These are phyloP conservation scores for Phyllosticta citriasiana DNA, from an alignment of 2,329 filamentous ascomycete genomes.

Conservation along the genomic window DNA sequence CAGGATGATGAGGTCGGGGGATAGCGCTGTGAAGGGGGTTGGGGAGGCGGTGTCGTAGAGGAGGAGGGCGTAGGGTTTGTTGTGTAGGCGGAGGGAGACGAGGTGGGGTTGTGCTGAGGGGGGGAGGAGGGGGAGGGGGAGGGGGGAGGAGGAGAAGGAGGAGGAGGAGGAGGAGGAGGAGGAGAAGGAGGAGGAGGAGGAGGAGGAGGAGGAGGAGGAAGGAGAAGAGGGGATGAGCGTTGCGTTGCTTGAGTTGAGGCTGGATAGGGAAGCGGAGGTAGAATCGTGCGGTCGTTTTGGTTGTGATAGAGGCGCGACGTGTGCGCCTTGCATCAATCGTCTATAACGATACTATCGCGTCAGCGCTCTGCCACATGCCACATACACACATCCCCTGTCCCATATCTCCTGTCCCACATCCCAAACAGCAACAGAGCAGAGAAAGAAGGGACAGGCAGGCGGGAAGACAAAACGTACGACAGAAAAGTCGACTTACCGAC, in stretches of 20 bases:
- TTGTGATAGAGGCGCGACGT: too few relatives aligned
- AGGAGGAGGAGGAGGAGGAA: slow-evolving; percentile 19
- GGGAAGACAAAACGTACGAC: slow-evolving; percentile 38
- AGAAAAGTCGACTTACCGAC: slow-evolving; percentile 55
- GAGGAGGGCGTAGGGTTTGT: slow-evolving; percentile 44
- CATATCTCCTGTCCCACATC: too few relatives aligned
- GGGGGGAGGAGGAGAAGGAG: slow-evolving; percentile 22
- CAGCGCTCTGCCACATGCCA: too few relatives aligned
- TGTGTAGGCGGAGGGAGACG: slow-evolving; percentile 49
- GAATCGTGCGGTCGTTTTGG: slow-evolving; percentile 16
- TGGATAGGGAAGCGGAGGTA: slow-evolving; percentile 11
- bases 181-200: too few relatives aligned
- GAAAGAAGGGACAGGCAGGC: not conserved
- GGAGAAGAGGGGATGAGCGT: slow-evolving; percentile 40
- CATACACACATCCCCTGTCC: too few relatives aligned
- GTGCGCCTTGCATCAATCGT: too few relatives aligned
- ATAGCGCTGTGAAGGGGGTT: slow-evolving; percentile 46
- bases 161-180: slow-evolving; percentile 20
- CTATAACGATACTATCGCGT: too few relatives aligned
- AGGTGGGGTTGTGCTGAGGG: slow-evolving; percentile 49
- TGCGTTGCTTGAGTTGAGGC: slow-evolving; percentile 21
- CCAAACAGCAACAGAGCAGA: too few relatives aligned
- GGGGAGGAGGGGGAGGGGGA: slow-evolving; percentile 34
- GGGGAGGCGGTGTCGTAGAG: slow-evolving; percentile 49
- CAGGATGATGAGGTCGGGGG: slow-evolving; percentile 46